Evolutionary conservation across 129 eudicot genomes (phyloP), one percentile per base, ranked within the genome.

Genomic region (Dittrichia graveolens): DNA sequence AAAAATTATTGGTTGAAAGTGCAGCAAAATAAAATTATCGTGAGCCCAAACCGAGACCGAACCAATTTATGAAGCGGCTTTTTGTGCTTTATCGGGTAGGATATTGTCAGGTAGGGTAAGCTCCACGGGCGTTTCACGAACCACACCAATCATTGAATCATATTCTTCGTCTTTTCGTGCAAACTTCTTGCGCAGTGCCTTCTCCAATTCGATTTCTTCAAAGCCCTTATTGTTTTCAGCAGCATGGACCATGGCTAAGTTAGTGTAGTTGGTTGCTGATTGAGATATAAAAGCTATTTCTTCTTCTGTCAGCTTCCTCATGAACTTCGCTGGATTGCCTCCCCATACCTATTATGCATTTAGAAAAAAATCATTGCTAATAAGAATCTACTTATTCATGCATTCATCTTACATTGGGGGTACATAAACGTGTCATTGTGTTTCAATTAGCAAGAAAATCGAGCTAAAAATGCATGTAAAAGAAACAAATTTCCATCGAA

Each of bases 261-360:
- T 88, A 53, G 82, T 63, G 74, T 95, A 95, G 71, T 91, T 95
- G 58, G 72, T 64, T 41, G 99, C 97, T 16, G 99, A 95, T 52
- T 95, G 85, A 16, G 97, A 75, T 18, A 95, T 91, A 87, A 84
- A 95, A 18, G 92, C 90, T 31, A 88, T 88, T 83, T 95, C 99
- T 71, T 95, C 97, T 50, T 88, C 95, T 18, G 96, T 95, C 49
- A 95, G 96, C 79, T 95, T 95, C 94, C 99, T 91, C 81, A 91
- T 67, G 78, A 91, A 91, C 73, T 85, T 88, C 24, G 99, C 96
- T 7, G 99, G 99, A 73, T 91, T 95, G 50, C 99, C 99, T 83
- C 88, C 99, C 99, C 99, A 95, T 6, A 95, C 94, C 99, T 95
- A 2, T 24, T 24, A 80, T 43, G 38, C 37, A 52, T 24, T 24